Evolutionary conservation across 495 filamentous ascomycete genomes (phyloP), one percentile per base, ranked within the genome.

Genomic region (Penicillium desertorum): DNA sequence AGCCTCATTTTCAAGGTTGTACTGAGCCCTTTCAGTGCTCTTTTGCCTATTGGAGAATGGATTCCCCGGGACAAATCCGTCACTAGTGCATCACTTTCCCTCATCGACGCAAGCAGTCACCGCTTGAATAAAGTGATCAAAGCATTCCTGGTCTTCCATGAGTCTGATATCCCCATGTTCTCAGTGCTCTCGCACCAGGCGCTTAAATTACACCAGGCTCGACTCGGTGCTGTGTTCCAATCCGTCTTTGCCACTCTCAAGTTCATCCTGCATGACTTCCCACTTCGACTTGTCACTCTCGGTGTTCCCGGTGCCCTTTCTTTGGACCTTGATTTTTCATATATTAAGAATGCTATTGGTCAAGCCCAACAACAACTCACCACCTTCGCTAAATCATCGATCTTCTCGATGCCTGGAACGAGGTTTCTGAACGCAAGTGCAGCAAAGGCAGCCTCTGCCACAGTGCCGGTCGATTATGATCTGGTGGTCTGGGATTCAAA

Each of bases 401-500:
- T 72, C 0, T 63, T 68, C 23, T 51, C 68, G 11, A 60, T 60
- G 29, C 56, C 62, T 27, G 61, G 64, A 12, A 59, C 64, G 5
- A 67, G 66, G 23, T 67, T 72, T 49, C 56, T 70, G 25, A 67
- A 63, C 49, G 60, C 64, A 11, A 61, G 59, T 39, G 42, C 62
- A 4, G 56, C 60, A 11, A 67, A 66, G 9, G 44, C 58, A 30
- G 49, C 63, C 8, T 58, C 70, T 4, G 57, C 50, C n/a, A 47
- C 61, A 27, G 42, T 66, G 1, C 54, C 65, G 5, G 63, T 86
- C 1, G 79, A 90, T 57, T 82, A 83, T 10, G 79, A 80, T 22
- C 78, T 93, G 29, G 86, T 86, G 4, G 81, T 87, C 43, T 97
- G 92, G 92, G 80, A 82, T 58, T 83, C 85, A 2, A 82, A 76